Conservation (phyloP, 176 grass and related monocot species). For the Chrysopogon serrulatus region DNA sequence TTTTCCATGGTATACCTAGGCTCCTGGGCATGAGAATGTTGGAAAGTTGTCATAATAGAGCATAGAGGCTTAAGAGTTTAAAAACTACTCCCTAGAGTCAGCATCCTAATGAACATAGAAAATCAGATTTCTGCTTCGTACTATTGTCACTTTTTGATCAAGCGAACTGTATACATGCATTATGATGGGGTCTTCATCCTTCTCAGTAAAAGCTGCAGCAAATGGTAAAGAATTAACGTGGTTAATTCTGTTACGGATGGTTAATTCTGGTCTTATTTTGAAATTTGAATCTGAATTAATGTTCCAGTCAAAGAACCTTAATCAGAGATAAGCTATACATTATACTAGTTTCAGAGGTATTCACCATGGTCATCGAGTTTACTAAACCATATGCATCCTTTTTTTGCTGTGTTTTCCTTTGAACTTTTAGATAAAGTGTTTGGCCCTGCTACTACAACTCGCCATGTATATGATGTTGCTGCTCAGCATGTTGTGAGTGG, state of each 20-base stretch:
- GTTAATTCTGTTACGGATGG: background rate
- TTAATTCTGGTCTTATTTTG: background rate
- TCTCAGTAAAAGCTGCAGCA: background rate
- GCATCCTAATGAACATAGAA: background rate
- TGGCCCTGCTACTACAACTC: slow-evolving; percentile 93
- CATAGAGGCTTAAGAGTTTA: background rate
- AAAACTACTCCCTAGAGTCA: background rate
- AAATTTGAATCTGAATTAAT: background rate
- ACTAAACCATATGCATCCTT: background rate
- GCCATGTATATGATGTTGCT: slow-evolving; percentile 83
- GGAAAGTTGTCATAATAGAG: background rate
- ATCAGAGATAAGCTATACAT: background rate
- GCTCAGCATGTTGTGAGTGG: slow-evolving; percentile 95
- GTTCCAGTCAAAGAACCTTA: background rate
- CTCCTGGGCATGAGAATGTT: background rate
- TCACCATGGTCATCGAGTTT: background rate
- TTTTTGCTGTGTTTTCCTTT: slow-evolving; percentile 14
- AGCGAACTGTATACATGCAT: background rate
- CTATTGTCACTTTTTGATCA: slow-evolving; percentile 1
- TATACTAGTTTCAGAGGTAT: background rate
- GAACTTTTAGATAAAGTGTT: slow-evolving; percentile 86
- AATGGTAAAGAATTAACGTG: background rate
- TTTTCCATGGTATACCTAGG: background rate
- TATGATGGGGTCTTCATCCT: background rate
- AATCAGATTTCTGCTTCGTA: background rate